Conservation (phyloP, 2,329 filamentous ascomycete species). For the Colletotrichum magnum region DNA sequence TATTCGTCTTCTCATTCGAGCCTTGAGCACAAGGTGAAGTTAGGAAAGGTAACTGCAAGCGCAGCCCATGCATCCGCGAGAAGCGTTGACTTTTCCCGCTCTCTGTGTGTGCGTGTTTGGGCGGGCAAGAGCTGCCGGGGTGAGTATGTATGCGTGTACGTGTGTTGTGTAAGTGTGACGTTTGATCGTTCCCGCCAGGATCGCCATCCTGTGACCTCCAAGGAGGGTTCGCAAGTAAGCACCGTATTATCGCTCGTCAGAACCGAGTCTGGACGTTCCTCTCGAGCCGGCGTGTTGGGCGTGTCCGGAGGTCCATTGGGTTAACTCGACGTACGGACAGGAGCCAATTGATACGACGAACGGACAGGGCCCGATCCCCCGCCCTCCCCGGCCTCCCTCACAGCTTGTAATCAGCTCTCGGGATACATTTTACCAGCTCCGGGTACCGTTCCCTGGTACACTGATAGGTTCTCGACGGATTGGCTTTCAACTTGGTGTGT, state of each 20-base stretch:
- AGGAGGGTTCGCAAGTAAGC: background rate
- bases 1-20: background rate
- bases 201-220: slow-evolving; percentile 4
- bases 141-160: background rate
- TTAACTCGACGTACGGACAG: background rate
- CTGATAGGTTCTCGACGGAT: no score
- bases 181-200: background rate
- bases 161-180: background rate
- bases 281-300: background rate
- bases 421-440: background rate
- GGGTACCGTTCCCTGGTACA: background rate
- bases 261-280: background rate
- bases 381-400: no score
- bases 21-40: background rate
- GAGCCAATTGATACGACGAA: no score
- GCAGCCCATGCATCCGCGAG: background rate
- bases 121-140: background rate
- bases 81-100: background rate
- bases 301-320: background rate
- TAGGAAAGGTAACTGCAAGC: slow-evolving; percentile 6
- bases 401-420: no score
- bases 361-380: no score
- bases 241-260: slow-evolving; percentile 8
- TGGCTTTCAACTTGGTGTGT: background rate
- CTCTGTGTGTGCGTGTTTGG: background rate